Evolutionary conservation across 495 filamentous ascomycete species (phyloP).

Genomic region (Neurospora pannonica): DNA sequence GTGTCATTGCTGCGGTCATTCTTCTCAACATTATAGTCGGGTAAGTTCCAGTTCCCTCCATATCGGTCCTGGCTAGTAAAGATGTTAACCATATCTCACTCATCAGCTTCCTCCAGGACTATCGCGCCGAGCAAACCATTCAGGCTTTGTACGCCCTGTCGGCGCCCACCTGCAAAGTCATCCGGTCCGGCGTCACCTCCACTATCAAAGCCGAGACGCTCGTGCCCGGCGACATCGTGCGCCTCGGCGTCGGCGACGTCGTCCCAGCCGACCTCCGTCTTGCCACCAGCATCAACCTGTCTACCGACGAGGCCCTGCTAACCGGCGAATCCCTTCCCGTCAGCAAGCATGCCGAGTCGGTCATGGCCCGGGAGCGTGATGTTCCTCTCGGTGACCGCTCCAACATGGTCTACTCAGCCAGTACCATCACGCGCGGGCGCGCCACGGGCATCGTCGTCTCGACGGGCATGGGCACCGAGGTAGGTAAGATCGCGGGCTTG

Average conservation of each 20-base stretch:
- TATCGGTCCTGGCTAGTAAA: too few species aligned
- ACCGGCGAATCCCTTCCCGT: conserved; percentile 59
- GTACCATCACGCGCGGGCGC: conserved; percentile 57
- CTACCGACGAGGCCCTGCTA: conserved; percentile 29
- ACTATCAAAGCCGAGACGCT: conserved; percentile 56
- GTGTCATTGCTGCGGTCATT: conserved; percentile 74
- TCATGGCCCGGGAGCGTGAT: conserved; percentile 29
- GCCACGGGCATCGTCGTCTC: conserved; percentile 53
- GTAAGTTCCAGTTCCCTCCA: neutral
- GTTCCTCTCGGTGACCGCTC: conserved; percentile 53
- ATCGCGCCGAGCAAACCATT: conserved; percentile 79
- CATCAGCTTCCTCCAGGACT: conserved; percentile 67
- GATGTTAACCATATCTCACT: neutral
- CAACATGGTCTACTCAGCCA: conserved; percentile 62
- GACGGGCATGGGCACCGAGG: conserved; percentile 74
- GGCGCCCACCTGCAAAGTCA: conserved; percentile 65
- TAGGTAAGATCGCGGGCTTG: conserved; percentile 67
- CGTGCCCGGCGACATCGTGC: conserved; percentile 70
- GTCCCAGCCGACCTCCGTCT: conserved; percentile 67
- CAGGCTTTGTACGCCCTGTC: conserved; percentile 68
- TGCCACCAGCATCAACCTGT: conserved; percentile 69
- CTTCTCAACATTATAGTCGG: conserved; percentile 68
- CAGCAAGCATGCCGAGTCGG: conserved; percentile 26
- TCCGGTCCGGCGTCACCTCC: conserved; percentile 56
- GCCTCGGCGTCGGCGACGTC: conserved; percentile 72